A percentile compares a stretch with the other conserved stretches of the same genome.
Evolutionary conservation across 23 red algal genomes (phyloP).

Genomic region (Gracilariopsis chorda): DNA sequence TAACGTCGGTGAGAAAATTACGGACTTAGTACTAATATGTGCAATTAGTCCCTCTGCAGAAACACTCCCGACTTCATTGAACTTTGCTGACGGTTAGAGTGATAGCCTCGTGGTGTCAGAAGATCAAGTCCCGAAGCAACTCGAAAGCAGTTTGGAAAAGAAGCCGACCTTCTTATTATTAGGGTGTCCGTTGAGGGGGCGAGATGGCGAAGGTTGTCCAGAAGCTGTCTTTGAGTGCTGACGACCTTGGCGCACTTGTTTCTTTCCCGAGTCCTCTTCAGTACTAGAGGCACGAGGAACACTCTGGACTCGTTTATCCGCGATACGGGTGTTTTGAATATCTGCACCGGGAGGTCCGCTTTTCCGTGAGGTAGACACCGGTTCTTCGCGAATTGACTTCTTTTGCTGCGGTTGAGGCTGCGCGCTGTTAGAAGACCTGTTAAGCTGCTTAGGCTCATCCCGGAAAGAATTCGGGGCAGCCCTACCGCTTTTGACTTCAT

Average conservation of each 20-base stretch:
- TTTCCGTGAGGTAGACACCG: too few relatives aligned
- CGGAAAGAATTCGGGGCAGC: neutral
- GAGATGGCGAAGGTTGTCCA: neutral
- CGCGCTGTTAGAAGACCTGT: neutral
- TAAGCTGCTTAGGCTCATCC: neutral
- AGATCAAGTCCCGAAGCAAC: conserved; percentile 10
- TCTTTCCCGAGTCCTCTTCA: too few relatives aligned
- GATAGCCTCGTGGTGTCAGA: too few relatives aligned
- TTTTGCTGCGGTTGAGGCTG: neutral
- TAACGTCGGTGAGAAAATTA: too few relatives aligned
- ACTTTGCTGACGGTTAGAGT: too few relatives aligned
- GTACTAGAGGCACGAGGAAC: too few relatives aligned
- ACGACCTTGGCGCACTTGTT: neutral
- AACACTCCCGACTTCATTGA: too few relatives aligned
- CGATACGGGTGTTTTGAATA: too few relatives aligned
- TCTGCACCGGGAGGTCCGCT: too few relatives aligned
- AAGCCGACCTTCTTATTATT: neutral
- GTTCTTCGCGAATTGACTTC: neutral
- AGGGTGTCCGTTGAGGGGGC: neutral
- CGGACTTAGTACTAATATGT: too few relatives aligned
- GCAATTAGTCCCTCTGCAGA: too few relatives aligned
- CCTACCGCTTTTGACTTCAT: neutral
- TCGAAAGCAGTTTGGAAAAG: neutral
- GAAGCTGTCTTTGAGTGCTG: neutral
- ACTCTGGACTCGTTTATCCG: too few relatives aligned